A percentile compares a stretch with the other conserved stretches of the same genome.
phyloP scores from a whole-genome alignment of 208 protist species.

The Angomonas deanei region DNA sequence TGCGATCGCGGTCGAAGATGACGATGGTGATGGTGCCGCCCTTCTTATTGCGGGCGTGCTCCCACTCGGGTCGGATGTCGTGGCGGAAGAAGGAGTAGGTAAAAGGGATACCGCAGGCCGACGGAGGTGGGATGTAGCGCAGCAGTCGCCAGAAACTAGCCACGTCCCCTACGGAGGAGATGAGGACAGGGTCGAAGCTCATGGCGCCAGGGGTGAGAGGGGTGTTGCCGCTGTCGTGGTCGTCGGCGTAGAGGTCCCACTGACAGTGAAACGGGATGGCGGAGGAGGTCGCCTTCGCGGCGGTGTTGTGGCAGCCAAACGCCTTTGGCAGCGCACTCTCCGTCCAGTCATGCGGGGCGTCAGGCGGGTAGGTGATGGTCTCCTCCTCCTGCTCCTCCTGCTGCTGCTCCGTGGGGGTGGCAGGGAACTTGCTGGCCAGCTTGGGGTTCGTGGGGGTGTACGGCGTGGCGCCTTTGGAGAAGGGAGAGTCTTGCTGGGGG shows the following conservation, averaged over 20 bases:
- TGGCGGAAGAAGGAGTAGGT: slow-evolving; percentile 87
- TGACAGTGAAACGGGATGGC: slow-evolving; percentile 53
- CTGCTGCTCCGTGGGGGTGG: not conserved
- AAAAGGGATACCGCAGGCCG: slow-evolving; percentile 45
- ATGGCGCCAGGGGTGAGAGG: slow-evolving; percentile 3
- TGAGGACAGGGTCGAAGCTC: slow-evolving; percentile 61
- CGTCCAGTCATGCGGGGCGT: slow-evolving; percentile 28
- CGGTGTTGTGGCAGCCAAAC: slow-evolving; percentile 60
- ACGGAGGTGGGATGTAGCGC: slow-evolving; percentile 64
- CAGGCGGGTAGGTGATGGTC: slow-evolving; percentile 22
- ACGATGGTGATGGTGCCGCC: slow-evolving; percentile 78
- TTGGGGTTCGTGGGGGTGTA: slow-evolving; percentile 24
- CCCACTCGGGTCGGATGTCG: slow-evolving; percentile 80
- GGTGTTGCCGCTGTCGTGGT: slow-evolving; percentile 37
- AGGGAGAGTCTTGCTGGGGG: not conserved
- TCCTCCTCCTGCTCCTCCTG: not conserved
- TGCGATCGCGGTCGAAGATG: slow-evolving; percentile 75
- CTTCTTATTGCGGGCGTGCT: slow-evolving; percentile 79
- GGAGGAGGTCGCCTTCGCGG: slow-evolving; percentile 35
- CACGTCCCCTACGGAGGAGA: slow-evolving; percentile 65
- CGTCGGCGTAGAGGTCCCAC: slow-evolving; percentile 81
- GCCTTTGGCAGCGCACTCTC: slow-evolving; percentile 46
- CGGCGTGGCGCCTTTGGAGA: slow-evolving; percentile 16
- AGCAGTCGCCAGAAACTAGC: slow-evolving; percentile 81
- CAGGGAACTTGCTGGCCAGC: slow-evolving; percentile 8